Percentiles rank a stretch among this genome's conserved stretches.
These are phyloP conservation scores for Discostella pseudostelligera DNA, from an alignment of 108 stramenopile genomes.

Conservation along the genomic window DNA sequence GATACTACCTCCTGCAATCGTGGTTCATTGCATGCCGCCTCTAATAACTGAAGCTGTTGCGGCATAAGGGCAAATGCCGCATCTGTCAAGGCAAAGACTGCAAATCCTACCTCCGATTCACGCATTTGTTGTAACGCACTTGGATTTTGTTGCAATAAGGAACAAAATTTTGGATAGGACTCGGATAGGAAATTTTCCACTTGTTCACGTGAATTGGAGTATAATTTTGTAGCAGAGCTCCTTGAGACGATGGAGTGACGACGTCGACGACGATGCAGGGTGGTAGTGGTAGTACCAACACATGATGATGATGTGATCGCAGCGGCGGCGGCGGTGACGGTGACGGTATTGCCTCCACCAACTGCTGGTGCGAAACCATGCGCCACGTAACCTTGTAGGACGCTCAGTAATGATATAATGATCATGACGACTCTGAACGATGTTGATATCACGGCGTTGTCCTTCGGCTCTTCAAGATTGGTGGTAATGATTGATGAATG, in stretches of 20 bases:
- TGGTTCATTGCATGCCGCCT: conserved; percentile 8
- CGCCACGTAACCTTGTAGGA: background rate
- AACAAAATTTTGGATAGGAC: conserved; percentile 18
- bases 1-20: conserved; percentile 7
- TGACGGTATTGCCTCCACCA: background rate
- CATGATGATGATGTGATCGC: background rate
- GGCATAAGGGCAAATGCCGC: conserved; percentile 4
- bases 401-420: background rate
- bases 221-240: background rate
- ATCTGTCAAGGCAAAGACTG: conserved; percentile 18
- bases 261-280: too few species aligned
- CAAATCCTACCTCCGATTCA: conserved; percentile 16
- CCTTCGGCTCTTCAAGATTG: too few species aligned
- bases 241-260: background rate
- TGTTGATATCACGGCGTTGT: too few species aligned
- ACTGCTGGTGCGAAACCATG: background rate
- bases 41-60: conserved; percentile 1
- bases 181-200: conserved; percentile 14
- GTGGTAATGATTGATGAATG: too few species aligned
- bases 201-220: background rate
- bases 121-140: conserved; percentile 19
- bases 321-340: too few species aligned
- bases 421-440: background rate
- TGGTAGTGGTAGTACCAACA: too few species aligned
- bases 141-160: conserved; percentile 16